Base-by-base conservation (phyloP, 2,329 filamentous ascomycete genomes). In the Tolypocladium pustulatum region DNA sequence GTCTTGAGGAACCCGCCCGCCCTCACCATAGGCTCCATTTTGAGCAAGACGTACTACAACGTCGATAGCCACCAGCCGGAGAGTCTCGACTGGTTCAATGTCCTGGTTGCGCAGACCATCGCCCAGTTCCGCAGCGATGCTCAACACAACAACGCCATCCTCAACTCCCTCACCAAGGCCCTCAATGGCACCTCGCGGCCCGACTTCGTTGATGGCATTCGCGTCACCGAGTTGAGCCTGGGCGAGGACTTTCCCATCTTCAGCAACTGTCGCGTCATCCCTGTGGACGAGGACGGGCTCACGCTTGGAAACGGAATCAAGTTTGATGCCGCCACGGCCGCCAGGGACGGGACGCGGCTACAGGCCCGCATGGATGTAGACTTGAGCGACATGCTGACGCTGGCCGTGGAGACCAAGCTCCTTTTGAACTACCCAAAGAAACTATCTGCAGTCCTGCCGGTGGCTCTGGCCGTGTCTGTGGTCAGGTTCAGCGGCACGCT, bases 171-270 rank as follows among this genome's bases (percentile, higher is more conserved):
- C 43, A 95, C 87, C 1, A 89, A 90, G 57, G 83, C 93, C 0
- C 79, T 99, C 59, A 99, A 99, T 67, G 88, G 92, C n/a, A 81
- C 84, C 13, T 86, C 86, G 52, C 88, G 94, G 58, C 94, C 94
- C 0, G 89, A 92, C 64, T 99, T 96, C 72, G 80, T 99, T 37
- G 93, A 96, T 70, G 89, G 94, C 69, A 97, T 99, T 62, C 87
- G 87, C 32, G 90, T 99, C 57, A 96, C 92, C 2, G 93, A 99
- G 74, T 85, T 99, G 61, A 95, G 88, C 56, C 78, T 99, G 5
- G 94, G 94, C 36, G 94, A 99, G 67, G 94, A 99, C 67, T 99
- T 97, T 64, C 94, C 94, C 34, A 99, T 99, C 57, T 96, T 99
- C 73, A 97, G 92, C 77, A 99, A 99, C 72, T 97, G 94, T 69